Base-by-base conservation (phyloP, 306 rosid genomes). In the Begonia loranthoides region DNA sequence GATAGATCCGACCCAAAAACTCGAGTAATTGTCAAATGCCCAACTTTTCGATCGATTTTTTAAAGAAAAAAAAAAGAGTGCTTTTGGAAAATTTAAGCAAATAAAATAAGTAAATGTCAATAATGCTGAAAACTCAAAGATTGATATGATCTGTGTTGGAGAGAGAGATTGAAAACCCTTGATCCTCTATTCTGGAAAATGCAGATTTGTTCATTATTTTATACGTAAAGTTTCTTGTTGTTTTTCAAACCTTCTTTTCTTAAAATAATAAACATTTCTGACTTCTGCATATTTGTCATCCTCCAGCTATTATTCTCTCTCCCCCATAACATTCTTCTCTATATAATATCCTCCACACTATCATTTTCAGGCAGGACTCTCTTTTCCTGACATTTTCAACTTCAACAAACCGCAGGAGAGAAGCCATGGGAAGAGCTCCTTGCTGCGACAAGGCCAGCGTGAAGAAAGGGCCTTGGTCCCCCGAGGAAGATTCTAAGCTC, bases 401-500 rank as follows among this genome's bases (percentile, higher is more conserved):
- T 2, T 2, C 22, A 28, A 28, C 36, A 28, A n/a, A n/a, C n/a
- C 36, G 1, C 36, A 28, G 36, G 36, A 28, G 36, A 28, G 36
- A 28, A 58, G 28, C 52, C 41, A 90, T 90, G 99, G 99, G 99
- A 15, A 86, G 96, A 60, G 99, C 96, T 66, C 99, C 99, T 72
- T 90, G 99, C 73, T 90, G 99, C 71, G 99, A 90, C 87, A 90
- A 90, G 73, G 87, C 96, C 61, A 90, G 80, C 68, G 99, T 90
- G 9, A 90, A 90, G 77, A 90, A 73, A 78, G 99, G 99, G 2
- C 99, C 99, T 11, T 90, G 99, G 99, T 86, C 99, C 1, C 93
- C 95, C 17, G 99, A 90, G 66, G 99, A 90, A 75, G 99, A 90
- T 75, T 74, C 96, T 60, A 83, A 57, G 57, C 99, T 90, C 84